Conservation (phyloP, 2,329 filamentous ascomycete species). For the Penicillium sp. region DNA sequence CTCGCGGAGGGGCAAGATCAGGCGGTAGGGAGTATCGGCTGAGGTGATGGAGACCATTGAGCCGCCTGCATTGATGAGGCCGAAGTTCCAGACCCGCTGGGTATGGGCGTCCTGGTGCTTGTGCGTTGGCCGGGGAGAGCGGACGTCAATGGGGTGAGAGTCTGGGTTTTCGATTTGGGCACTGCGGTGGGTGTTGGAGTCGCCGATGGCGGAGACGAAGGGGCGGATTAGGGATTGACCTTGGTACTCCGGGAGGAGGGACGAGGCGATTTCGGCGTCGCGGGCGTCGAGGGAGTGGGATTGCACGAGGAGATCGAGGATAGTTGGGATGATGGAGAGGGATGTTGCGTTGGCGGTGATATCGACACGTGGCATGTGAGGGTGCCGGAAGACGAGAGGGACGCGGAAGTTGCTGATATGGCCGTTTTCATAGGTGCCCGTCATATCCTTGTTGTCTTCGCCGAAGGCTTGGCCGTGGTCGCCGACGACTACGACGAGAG, state of each 20-base stretch:
- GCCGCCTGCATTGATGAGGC: conserved; percentile 35
- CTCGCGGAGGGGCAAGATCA: conserved; percentile 74
- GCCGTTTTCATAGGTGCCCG: conserved; percentile 46
- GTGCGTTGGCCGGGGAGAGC: neutral
- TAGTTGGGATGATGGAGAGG: conserved; percentile 46
- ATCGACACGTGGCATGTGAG: conserved; percentile 44
- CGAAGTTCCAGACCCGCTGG: conserved; percentile 35
- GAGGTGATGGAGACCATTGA: conserved; percentile 61
- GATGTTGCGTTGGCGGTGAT: conserved; percentile 43
- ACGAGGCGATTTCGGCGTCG: conserved; percentile 36
- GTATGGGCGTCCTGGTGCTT: conserved; percentile 5
- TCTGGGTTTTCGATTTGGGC: neutral
- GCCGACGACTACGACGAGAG: conserved; percentile 48
- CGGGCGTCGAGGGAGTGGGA: conserved; percentile 39
- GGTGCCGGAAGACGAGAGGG: conserved; percentile 47
- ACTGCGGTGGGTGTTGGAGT: neutral
- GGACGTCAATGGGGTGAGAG: neutral
- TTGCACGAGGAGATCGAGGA: conserved; percentile 46
- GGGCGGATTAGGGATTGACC: conserved; percentile 49
- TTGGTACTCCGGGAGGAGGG: conserved; percentile 46
- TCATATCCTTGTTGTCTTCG: conserved; percentile 40
- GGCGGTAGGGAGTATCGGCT: conserved; percentile 71
- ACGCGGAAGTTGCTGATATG: conserved; percentile 49
- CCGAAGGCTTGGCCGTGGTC: conserved; percentile 48
- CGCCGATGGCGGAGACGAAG: conserved; percentile 23